Percentiles rank a stretch among this genome's conserved stretches.
phyloP scores from a whole-genome alignment of 768 basidiomycete species.

The Trametes elegans region DNA sequence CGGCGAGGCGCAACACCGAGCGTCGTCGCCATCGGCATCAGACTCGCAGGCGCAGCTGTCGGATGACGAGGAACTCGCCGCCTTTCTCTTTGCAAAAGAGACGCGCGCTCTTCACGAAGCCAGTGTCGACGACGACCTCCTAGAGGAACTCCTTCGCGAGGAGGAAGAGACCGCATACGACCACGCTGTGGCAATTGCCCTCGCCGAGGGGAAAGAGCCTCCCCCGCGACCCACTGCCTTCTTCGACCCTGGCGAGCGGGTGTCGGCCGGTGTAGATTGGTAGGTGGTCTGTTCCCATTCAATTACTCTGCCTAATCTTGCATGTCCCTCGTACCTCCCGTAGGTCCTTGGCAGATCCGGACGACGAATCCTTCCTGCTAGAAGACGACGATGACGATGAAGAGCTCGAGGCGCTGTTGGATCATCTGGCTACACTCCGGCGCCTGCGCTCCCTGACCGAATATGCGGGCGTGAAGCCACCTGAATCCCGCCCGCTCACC shows the following conservation, averaged over 20 bases:
- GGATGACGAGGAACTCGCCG: slow-evolving; percentile 26
- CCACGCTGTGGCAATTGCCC: slow-evolving; percentile 22
- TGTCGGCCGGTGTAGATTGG: no score
- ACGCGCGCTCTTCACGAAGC: slow-evolving; percentile 14
- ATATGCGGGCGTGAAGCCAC: no score
- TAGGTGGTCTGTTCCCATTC: neutral
- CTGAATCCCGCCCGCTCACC: no score
- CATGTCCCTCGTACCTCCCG: no score
- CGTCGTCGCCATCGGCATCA: neutral
- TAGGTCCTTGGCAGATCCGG: no score
- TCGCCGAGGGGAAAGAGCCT: slow-evolving; percentile 20
- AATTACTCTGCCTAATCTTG: no score
- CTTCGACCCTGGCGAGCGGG: no score
- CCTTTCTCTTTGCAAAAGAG: slow-evolving; percentile 23
- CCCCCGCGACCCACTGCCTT: slow-evolving; percentile 17
- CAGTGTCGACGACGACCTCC: neutral
- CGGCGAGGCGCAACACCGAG: neutral
- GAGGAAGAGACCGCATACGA: slow-evolving; percentile 25
- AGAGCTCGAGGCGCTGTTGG: neutral
- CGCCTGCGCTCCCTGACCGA: no score
- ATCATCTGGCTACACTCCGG: neutral
- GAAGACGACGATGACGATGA: neutral
- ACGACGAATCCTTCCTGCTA: no score
- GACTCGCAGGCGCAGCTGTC: neutral
- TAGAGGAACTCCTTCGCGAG: slow-evolving; percentile 19